phyloP scores from a whole-genome alignment of 305 asterid species.

The Fraxinus angustifolia region DNA sequence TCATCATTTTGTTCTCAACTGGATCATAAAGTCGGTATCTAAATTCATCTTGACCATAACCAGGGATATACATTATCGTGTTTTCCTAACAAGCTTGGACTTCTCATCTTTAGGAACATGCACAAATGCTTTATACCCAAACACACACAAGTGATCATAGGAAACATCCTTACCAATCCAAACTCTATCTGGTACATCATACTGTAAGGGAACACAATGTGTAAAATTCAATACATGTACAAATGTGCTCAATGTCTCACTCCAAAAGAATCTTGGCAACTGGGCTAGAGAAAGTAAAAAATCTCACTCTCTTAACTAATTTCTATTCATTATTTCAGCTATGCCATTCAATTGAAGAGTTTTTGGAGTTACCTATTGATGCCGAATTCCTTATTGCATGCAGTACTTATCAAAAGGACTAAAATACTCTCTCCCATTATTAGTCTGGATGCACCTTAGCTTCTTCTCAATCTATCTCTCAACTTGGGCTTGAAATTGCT shows the following conservation, averaged over 20 bases:
- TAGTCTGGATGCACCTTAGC: neutral
- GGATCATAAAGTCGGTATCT: no score
- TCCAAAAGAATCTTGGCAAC: neutral
- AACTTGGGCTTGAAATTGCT: neutral
- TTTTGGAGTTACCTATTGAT: neutral
- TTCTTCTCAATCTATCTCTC: neutral
- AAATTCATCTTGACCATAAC: neutral
- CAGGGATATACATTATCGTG: neutral
- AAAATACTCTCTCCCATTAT: neutral
- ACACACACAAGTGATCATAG: neutral
- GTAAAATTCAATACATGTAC: neutral
- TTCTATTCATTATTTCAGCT: neutral
- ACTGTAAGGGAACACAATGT: no score
- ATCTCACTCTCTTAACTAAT: neutral
- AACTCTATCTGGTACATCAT: neutral
- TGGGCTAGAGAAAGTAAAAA: neutral
- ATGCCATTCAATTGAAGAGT: neutral
- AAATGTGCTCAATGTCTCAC: neutral
- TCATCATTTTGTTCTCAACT: neutral
- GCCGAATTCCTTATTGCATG: neutral
- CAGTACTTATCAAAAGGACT: neutral
- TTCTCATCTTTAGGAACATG: neutral
- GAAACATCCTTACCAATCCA: neutral
- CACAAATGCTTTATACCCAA: neutral
- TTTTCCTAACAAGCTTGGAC: neutral